Base-by-base conservation (phyloP, 2,329 filamentous ascomycete species). In the Aspergillus piperis region DNA sequence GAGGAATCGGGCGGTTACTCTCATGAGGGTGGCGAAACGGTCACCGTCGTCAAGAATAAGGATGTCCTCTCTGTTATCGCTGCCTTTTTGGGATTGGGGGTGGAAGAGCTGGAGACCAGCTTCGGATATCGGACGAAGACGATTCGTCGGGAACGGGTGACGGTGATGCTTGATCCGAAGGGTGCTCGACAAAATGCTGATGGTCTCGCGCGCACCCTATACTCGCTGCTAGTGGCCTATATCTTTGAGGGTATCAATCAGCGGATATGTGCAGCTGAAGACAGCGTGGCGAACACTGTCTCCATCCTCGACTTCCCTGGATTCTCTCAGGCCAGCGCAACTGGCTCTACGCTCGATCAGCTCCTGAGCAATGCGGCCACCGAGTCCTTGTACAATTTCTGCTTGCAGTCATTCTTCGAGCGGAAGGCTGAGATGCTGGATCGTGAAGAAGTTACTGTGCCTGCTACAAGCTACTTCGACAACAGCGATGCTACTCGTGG, bases 1-100 rank as follows among this genome's bases (percentile, higher is more conserved):
- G 93, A 97, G 68, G 95, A 99, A 70, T 98, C 94, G 67, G 95
- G 95, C 58, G 94, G 94, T 19, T 98, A 95, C 77, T 96, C 95
- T 0, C 92, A 96, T 72, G 95, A 99, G 76, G 95, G 95, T 65
- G 91, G 89, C 44, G 91, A 95, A 71, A 90, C 85, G 0, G 82
- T 93, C 27, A 98, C 95, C 0, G 85, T 89, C 2, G 94, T 97
- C 32, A 95, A 90, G 80, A 99, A 99, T 77, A 96, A 93, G 79
- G 94, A 98, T 64, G 89, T 91, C 1, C 82, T 99, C 6, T 83
- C 83, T 47, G 91, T 94, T 51, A 84, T 99, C 57, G 93, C 95
- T 10, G 93, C 94, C n/a, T 99, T 99, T 82, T 81, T 99, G 1
- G 95, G 95, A 50, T 89, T 99, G 6, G 86, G 88, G 69, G 85